These are phyloP conservation scores for Excoecaria cochinchinensis DNA, from an alignment of 345 rosid species.

Conservation along the genomic window DNA sequence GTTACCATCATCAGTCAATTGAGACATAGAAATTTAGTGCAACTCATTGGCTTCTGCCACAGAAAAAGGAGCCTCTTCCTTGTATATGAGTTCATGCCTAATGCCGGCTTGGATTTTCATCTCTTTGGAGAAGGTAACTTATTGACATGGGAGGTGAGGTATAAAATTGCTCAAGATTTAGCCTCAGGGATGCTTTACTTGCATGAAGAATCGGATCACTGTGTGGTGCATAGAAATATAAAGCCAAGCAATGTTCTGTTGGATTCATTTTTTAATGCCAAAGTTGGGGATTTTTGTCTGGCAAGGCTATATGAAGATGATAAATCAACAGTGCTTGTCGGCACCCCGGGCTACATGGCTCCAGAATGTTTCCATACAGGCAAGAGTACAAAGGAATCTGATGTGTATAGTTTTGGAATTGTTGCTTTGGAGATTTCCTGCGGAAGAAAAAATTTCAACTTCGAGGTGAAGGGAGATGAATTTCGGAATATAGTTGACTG, in stretches of 20 bases:
- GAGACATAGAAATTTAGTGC: conserved; percentile 8
- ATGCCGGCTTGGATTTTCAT: conserved; percentile 4
- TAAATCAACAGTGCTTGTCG: conserved; percentile 8
- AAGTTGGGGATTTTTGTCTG: conserved; percentile 20
- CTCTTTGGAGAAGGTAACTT: background rate
- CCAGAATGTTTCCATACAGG: conserved; percentile 20
- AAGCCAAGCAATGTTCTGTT: conserved; percentile 12
- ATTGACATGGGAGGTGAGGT: conserved; percentile 2
- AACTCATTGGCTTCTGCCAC: conserved; percentile 11
- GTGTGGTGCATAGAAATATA: conserved; percentile 13
- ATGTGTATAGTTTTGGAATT: conserved; percentile 35
- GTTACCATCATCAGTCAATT: background rate
- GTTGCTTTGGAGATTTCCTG: conserved; percentile 31
- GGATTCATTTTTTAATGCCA: conserved; percentile 9
- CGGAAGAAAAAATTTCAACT: background rate
- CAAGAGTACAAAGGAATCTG: conserved; percentile 30
- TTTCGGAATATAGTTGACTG: background rate
- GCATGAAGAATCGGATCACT: conserved; percentile 5
- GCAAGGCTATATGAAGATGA: conserved; percentile 22
- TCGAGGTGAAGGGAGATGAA: background rate
- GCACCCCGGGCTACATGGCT: conserved; percentile 31
- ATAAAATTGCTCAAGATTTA: background rate
- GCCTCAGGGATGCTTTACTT: conserved; percentile 3
- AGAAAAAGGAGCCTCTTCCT: background rate
- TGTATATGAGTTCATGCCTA: conserved; percentile 8